Evolutionary conservation across 768 basidiomycete species (phyloP), one percentile per base, ranked within the genome.

Genomic region (Boletus reticulatus): DNA sequence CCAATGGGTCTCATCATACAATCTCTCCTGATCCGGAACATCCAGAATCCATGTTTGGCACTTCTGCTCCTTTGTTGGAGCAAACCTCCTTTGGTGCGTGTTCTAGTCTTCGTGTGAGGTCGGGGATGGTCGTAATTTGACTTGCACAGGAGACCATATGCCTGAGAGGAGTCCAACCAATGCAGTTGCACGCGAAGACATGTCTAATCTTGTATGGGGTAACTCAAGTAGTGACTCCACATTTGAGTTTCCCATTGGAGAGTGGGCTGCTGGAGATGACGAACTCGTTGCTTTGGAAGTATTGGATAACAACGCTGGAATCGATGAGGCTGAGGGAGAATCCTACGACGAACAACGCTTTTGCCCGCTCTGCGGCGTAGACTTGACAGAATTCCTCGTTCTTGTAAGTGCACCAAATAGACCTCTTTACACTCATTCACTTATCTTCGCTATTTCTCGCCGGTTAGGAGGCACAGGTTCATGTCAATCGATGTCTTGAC

Each of bases 241-340:
- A 20, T 29, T 42, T 17, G 62, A 54, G 13, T 69, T 70, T 52
- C 38, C 66, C 24, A 75, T 74, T 17, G 79, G 80, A 32, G 83
- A 84, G 8, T 92, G 90, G 89, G 82, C 76, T 42, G 84, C 75
- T 62, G 88, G 83, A 12, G 90, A 92, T 61, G 92, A 93, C 59
- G 92, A 87, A 67, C 68, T 78, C 8, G 70, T 68, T 54, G 61
- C 69, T 19, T 64, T 73, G 52, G 71, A 73, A 14, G 63, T 59
- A 11, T 64, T 63, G 13, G 72, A 71, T 19, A 62, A 65, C 37
- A 32, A 4, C 9, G 2, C 22, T 9, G 61, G 64, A 24, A 59
- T 65, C 5, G 68, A 70, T 22, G 60, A 70, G 12, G 64, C 53
- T 19, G 62, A 77, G 58, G 51, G 17, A 10, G 52, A 42, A 27